These are phyloP conservation scores for Nigrospora sphaerica DNA, from an alignment of 2,329 filamentous ascomycete genomes.

Conservation along the genomic window DNA sequence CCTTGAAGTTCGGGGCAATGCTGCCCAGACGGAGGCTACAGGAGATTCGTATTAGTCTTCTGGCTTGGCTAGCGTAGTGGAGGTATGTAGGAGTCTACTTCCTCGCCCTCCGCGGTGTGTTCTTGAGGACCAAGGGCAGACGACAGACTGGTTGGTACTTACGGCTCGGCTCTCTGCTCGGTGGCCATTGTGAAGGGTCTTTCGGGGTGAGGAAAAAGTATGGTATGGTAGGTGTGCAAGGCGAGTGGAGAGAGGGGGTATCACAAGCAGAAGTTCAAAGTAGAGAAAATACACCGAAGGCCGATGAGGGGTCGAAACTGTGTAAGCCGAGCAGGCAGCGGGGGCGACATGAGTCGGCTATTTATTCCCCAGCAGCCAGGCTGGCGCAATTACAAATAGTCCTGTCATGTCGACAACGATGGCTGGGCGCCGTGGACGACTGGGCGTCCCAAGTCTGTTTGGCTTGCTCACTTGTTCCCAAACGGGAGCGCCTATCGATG, in stretches of 20 bases:
- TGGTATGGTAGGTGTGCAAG: not conserved
- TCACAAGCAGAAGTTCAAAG: not conserved
- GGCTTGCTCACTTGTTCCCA: not conserved
- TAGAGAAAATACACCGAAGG: too few relatives aligned
- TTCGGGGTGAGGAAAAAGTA: not conserved
- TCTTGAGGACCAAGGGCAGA: not conserved
- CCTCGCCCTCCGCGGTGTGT: not conserved
- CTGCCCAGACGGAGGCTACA: constrained; percentile 56
- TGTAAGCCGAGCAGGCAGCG: too few relatives aligned
- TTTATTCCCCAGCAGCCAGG: too few relatives aligned
- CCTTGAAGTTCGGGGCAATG: constrained; percentile 74
- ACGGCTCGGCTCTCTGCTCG: constrained; percentile 17
- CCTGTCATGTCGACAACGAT: too few relatives aligned
- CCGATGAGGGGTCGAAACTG: too few relatives aligned
- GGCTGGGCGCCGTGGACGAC: too few relatives aligned
- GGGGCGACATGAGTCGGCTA: too few relatives aligned
- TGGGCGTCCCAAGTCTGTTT: too few relatives aligned
- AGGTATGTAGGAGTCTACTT: not conserved
- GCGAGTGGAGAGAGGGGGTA: not conserved
- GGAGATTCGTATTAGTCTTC: too few relatives aligned
- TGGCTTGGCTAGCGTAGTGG: not conserved
- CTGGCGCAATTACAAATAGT: too few relatives aligned
- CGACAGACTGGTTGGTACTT: constrained; percentile 8
- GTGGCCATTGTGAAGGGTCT: constrained; percentile 17
- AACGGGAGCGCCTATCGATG: not conserved